phyloP scores from a whole-genome alignment of 805 yeast species.

The Cyberlindnera maritima region DNA sequence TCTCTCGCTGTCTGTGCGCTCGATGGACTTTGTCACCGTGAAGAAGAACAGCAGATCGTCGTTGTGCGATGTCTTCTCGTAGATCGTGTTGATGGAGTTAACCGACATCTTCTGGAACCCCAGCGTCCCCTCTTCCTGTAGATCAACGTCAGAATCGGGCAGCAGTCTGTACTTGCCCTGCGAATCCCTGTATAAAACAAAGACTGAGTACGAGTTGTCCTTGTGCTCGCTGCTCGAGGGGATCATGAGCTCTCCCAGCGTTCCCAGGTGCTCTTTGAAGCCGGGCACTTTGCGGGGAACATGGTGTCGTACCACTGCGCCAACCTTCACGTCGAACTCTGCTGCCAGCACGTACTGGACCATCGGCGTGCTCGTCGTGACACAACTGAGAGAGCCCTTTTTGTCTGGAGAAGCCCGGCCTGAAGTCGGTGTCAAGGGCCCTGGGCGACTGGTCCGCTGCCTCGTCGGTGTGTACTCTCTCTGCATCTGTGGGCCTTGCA shows the following conservation, averaged over 20 bases:
- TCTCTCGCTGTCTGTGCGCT: conserved; percentile 39
- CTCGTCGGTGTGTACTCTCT: conserved; percentile 1
- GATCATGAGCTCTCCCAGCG: conserved; percentile 55
- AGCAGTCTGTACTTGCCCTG: conserved; percentile 16
- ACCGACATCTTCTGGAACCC: conserved; percentile 14
- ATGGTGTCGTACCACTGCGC: conserved; percentile 63
- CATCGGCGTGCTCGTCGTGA: conserved; percentile 27
- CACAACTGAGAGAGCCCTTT: conserved; percentile 3
- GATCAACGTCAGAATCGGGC: conserved; percentile 22
- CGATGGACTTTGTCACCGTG: conserved; percentile 52
- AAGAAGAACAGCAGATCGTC: conserved; percentile 49
- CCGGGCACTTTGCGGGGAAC: conserved; percentile 47
- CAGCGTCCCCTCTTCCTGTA: conserved; percentile 12
- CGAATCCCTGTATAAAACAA: conserved; percentile 46
- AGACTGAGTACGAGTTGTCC: conserved; percentile 56
- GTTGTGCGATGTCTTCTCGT: conserved; percentile 17
- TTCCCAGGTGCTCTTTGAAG: conserved; percentile 31
- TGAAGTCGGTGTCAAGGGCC: background rate
- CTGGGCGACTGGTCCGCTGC: background rate
- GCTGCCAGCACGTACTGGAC: conserved; percentile 63
- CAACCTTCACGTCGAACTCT: conserved; percentile 76
- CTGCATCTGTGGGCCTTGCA: background rate
- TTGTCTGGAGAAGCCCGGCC: conserved; percentile 3
- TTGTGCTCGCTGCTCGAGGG: conserved; percentile 58
- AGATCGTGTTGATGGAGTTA: conserved; percentile 22